These are phyloP conservation scores for Xylaria hypoxylon DNA, from an alignment of 2,329 filamentous ascomycete genomes.

Conservation along the genomic window DNA sequence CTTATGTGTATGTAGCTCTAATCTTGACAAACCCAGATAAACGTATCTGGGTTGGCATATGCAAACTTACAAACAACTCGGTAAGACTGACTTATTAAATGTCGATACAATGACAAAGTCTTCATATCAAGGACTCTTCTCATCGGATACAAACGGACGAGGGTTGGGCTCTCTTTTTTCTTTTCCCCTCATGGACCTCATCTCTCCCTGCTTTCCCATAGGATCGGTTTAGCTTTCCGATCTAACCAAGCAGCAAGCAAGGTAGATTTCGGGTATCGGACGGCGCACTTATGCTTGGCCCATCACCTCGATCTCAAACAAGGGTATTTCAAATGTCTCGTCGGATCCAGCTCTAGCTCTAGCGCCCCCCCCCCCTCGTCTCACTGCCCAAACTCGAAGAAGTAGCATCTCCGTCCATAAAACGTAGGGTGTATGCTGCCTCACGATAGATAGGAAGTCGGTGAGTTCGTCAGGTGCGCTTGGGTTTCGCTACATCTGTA, in stretches of 20 bases:
- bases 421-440: conserved; percentile 9
- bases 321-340: not conserved
- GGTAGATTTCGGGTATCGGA: conserved; percentile 40
- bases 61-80: conserved; percentile 7
- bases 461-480: conserved; percentile 30
- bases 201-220: conserved; percentile 22
- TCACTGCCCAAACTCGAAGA: conserved; percentile 10
- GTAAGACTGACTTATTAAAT: not conserved
- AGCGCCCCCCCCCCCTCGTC: not conserved
- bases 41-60: conserved; percentile 13
- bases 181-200: conserved; percentile 13
- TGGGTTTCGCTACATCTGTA: conserved; percentile 23
- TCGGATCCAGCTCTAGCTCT: conserved; percentile 19
- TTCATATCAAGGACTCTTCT: conserved; percentile 3
- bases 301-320: conserved; percentile 11
- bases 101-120: not conserved
- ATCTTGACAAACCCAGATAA: not conserved
- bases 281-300: conserved; percentile 13
- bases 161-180: conserved; percentile 1
- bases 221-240: conserved; percentile 38
- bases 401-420: conserved; percentile 12
- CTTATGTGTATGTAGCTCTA: conserved; percentile 3
- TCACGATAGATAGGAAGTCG: conserved; percentile 28
- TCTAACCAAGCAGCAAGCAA: conserved; percentile 31
- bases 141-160: not conserved